Base-by-base conservation (phyloP, 106 monocot species). In the Narthecium ossifragum region DNA sequence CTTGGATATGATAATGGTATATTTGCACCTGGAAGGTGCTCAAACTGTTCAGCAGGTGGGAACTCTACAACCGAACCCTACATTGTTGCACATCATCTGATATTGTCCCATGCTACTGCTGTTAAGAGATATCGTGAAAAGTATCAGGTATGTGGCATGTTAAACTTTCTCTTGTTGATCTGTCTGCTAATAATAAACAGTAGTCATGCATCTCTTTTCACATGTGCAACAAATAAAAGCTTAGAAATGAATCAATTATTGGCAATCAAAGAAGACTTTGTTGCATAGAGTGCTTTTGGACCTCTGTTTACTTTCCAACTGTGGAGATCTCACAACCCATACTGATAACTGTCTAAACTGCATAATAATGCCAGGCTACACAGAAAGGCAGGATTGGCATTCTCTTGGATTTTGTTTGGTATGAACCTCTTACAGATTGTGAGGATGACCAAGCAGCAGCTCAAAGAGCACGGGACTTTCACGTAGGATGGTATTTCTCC, bases 381-480 rank as follows among this genome's bases (percentile, higher is more conserved):
- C 96, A 96, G 29, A 90, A 84, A 61, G 96, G 96, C 13, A 75
- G 78, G 56, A 90, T 96, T 70, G 96, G 96, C 29, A 90, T 90
- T 59, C 75, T 90, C 4, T 69, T 90, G 67, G 96, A 96, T 73
- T 90, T 96, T 73, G 86, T 90, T 53, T 96, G 90, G 90, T 96
- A 87, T 24, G 96, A 96, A 63, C 80, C 90, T 47, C 78, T 90
- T 0, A 81, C 78, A 0, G 55, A 77, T 69, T 81, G 86, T 1
- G 50, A 57, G 3, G 86, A 59, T 33, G 96, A 96, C 40, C 22
- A 87, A 67, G 90, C 77, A 33, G 96, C 96, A 33, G 90, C 96
- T 64, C 86, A 96, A 63, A 83, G 96, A 77, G 40, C 90, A 66
- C 80, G 84, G 51, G 96, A 96, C 57, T 96, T 96, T 45, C 96